Base-by-base conservation (phyloP, 148 eudicot species). In the Gaultheria prostrata region DNA sequence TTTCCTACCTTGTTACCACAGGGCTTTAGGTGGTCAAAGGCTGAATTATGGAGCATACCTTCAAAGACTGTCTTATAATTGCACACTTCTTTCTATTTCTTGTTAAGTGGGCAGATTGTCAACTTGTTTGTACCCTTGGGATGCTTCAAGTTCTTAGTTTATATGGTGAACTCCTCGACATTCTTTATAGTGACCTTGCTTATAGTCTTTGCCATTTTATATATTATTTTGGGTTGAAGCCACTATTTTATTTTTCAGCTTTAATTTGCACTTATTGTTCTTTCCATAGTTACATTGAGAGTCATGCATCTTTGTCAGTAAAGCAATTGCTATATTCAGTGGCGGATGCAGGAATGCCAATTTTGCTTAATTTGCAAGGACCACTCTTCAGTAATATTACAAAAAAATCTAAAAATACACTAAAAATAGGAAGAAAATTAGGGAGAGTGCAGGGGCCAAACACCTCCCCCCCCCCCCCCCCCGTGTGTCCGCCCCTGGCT, bases 101-200 rank as follows among this genome's bases (percentile, higher is more conserved):
- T 45, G 78, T 85, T 72, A 85, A 86, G 51, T 88, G 88, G 88
- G 75, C 80, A 67, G 86, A 88, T 77, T 88, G 88, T 81, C 86
- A 83, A 18, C 82, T 88, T 83, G 86, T 85, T 51, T 86, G 88
- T 67, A 78, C 86, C 46, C 83, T 88, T 51, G 88, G 90, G 12
- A 81, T 88, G 80, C 84, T 88, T 32, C 82, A 86, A 39, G 63
- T 85, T 59, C 86, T 85, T 82, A 80, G 86, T 50, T 86, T 83
- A n/a, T 84, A 81, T 57, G 90, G 90, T 88, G 61, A n/a, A 45
- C 76, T 30, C 18, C 63, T 78, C 73, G 78, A 10, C 63, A n/a
- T 17, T 69, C 43, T 45, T 28, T 30, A 30, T 53, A 50, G 51
- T 77, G 59, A 26, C 4, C 76, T 12, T 13, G 43, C n/a, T 28